Evolutionary conservation across 2,329 filamentous ascomycete species (phyloP).

Genomic region (Cyphellophora europaea): DNA sequence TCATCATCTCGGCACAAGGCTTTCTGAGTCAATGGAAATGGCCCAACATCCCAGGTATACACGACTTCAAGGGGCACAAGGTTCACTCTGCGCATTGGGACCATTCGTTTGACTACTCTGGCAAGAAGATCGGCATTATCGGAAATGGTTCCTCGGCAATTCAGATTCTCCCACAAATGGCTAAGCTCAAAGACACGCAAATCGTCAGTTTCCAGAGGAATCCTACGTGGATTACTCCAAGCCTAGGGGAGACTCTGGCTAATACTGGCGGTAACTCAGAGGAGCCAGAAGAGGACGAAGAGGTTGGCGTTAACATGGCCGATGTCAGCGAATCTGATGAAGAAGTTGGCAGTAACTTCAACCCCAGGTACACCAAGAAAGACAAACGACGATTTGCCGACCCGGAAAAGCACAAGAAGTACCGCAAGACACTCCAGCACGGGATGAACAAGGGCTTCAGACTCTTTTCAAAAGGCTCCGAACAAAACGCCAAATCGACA

Average conservation of each 20-base stretch:
- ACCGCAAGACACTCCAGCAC: constrained; percentile 25
- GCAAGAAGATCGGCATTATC: constrained; percentile 22
- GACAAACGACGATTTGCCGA: constrained; percentile 23
- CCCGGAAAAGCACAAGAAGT: constrained; percentile 23
- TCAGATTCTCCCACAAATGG: constrained; percentile 26
- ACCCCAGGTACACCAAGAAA: constrained; percentile 18
- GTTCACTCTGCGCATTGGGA: constrained; percentile 23
- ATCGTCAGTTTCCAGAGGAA: constrained; percentile 25
- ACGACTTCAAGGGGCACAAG: constrained; percentile 20
- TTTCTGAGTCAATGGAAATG: constrained; percentile 21
- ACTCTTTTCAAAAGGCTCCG: constrained; percentile 11
- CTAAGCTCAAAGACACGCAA: constrained; percentile 11
- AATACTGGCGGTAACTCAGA: constrained; percentile 15
- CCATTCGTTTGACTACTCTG: constrained; percentile 17
- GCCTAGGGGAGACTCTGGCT: constrained; percentile 18
- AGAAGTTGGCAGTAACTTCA: constrained; percentile 16
- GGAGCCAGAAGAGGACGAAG: constrained; percentile 8
- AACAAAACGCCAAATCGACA: constrained; percentile 12
- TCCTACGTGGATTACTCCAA: constrained; percentile 24
- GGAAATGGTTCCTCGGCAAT: constrained; percentile 28
- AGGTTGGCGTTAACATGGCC: constrained; percentile 11
- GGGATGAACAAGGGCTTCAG: constrained; percentile 14
- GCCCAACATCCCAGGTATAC: constrained; percentile 21
- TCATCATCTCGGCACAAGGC: constrained; percentile 26
- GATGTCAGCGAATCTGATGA: constrained; percentile 6